Evolutionary conservation across 2,329 filamentous ascomycete genomes (phyloP).

Genomic region (Hymenoscyphus scutula): DNA sequence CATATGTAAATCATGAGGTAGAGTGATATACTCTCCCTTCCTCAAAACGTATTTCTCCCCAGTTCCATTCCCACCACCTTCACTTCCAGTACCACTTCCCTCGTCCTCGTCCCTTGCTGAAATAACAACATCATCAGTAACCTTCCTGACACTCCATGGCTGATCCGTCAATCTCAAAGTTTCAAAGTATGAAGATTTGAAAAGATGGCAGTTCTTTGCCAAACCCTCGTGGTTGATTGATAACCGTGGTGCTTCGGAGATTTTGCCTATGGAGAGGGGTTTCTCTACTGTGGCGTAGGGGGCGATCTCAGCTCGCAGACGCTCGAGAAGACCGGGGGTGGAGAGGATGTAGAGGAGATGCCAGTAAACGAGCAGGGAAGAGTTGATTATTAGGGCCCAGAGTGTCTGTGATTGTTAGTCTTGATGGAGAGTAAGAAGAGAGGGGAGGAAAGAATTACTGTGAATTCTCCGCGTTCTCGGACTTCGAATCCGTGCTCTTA

Average conservation of each 20-base stretch:
- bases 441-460: conserved; percentile 27
- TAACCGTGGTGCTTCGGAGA: conserved; percentile 38
- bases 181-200: conserved; percentile 47
- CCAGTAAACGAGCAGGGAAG: conserved; percentile 52
- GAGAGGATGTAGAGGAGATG: conserved; percentile 46
- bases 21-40: conserved; percentile 43
- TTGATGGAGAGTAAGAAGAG: neutral
- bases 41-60: conserved; percentile 38
- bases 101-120: neutral
- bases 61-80: conserved; percentile 17
- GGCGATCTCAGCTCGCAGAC: conserved; percentile 45
- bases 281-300: conserved; percentile 41
- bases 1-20: conserved; percentile 46
- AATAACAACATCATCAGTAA: conserved; percentile 39
- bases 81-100: conserved; percentile 12
- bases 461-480: conserved; percentile 44
- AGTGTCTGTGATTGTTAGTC: conserved; percentile 38
- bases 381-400: conserved; percentile 55
- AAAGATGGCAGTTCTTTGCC: conserved; percentile 43
- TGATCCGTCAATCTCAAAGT: conserved; percentile 44
- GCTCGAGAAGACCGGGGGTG: conserved; percentile 40
- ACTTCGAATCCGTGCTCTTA: conserved; percentile 38
- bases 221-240: conserved; percentile 42
- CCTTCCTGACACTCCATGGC: conserved; percentile 42
- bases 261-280: conserved; percentile 30